Evolutionary conservation across 768 basidiomycete species (phyloP), one percentile per base, ranked within the genome.

Genomic region (Boletus rubropictus): DNA sequence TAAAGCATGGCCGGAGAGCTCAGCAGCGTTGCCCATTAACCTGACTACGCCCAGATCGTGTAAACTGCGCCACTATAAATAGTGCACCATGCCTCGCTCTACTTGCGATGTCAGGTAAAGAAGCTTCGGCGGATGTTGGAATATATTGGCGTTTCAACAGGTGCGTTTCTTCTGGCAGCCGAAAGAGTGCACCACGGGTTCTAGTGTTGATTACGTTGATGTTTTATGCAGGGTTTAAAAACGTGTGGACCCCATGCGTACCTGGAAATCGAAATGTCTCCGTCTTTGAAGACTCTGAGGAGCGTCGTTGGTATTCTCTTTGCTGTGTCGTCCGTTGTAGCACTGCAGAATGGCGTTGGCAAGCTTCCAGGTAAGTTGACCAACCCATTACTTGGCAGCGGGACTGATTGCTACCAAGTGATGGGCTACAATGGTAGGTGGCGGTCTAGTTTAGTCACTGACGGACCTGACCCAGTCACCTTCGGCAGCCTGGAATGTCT

Each of bases 401-500:
- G 11, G 3, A n/a, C 41, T 63, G 32, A 65, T 25, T 24, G 7
- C 18, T 8, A n/a, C 45, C 40, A 41, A 64, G 65, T 51, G 6
- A 66, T 64, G 63, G 63, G 63, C 22, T 64, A 62, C 39, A 64
- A 64, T 48, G 65, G 63, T 65, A 20, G 22, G 58, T 44, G 7
- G 36, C 10, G 3, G 29, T 41, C 42, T 35, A 1, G 8, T 27
- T n/a, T 32, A 11, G 8, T 20, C 43, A 21, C 25, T 31, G n/a
- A 42, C n/a, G 17, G 6, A 41, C 17, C 29, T 51, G 33, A 62
- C 48, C 11, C 18, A 11, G 17, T 22, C 24, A 33, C 48, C 7
- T 29, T 40, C 10, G 44, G 21, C 37, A 83, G 82, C 82, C 5
- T 84, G 82, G 82, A 83, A 84, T 55, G 81, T 74, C 5, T 84